Base-by-base conservation (phyloP, 805 yeast genomes). In the Zygosaccharomyces bailii region DNA sequence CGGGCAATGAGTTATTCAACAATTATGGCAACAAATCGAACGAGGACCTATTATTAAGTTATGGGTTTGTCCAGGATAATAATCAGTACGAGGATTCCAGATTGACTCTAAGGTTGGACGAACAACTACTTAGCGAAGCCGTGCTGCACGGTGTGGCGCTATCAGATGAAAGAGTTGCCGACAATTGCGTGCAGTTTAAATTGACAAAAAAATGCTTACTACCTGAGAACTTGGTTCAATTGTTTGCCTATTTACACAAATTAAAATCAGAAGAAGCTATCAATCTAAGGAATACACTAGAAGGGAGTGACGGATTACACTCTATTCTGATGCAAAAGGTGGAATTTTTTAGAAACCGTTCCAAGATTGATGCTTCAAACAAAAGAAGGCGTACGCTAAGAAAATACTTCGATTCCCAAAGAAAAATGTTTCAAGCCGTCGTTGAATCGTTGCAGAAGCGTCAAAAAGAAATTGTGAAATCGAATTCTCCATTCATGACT, bases 1-100 rank as follows among this genome's bases (percentile, higher is more conserved):
- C 49, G 1, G 76, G 75, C 1, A 60, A 65, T 2, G 84, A 87
- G 58, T 49, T 90, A 1, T 86, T 66, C 65, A 89, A 89, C 60
- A 86, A 86, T 63, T 89, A 90, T 63, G 97, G 96, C 2, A 79
- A 85, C 43, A 89, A 88, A 62, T 84, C 93, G 0, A 89, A 88
- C 57, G 95, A 86, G 51, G 96, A 87, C 51, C 63, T 89, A 20
- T 63, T 90, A 4, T 66, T 89, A 53, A 89, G 84, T 0, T 90
- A 90, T 61, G 97, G 97, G 0, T 90, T 90, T 63, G 74, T 80
- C 7, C 73, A 73, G 13, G 68, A 69, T 13, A 65, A 75, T 37
- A 85, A 84, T 53, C 66, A 67, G 7, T 78, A 78, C 27, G 91
- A 86, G 50, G 57, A 68, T 4, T 67, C 81, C 1, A 79, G 79